Evolutionary conservation across 768 basidiomycete species (phyloP).

Genomic region (Hypsizygus marmoreus): DNA sequence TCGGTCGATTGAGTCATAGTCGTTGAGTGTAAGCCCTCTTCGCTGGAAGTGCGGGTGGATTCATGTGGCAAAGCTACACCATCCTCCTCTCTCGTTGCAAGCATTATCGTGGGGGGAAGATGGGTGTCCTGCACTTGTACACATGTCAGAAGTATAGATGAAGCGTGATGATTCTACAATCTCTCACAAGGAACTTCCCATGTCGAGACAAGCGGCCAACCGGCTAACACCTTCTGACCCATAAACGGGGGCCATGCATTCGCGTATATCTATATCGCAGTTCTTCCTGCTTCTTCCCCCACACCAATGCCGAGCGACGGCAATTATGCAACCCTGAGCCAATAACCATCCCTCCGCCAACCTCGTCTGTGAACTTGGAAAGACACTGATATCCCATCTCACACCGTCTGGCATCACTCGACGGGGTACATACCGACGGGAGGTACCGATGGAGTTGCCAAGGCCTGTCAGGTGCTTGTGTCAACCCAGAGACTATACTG

Average conservation of each 20-base stretch:
- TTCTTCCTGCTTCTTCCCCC: no score
- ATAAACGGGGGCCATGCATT: neutral
- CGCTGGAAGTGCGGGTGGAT: conserved; percentile 7
- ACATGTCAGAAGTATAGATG: conserved; percentile 23
- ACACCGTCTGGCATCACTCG: conserved; percentile 9
- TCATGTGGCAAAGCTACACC: conserved; percentile 7
- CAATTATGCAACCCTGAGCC: conserved; percentile 1
- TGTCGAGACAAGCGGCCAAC: conserved; percentile 16
- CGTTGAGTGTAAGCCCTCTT: conserved; percentile 9
- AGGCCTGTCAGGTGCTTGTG: conserved; percentile 4
- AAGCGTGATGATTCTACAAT: conserved; percentile 12
- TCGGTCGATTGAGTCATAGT: conserved; percentile 6
- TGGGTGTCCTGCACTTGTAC: conserved; percentile 12
- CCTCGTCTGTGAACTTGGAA: neutral
- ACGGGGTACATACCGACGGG: no score
- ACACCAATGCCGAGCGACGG: conserved; percentile 7
- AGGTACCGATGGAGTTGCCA: neutral
- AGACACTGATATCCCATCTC: conserved; percentile 5
- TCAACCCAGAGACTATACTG: no score
- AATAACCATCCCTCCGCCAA: neutral
- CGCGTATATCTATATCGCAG: conserved; percentile 4
- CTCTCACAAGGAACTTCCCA: conserved; percentile 21
- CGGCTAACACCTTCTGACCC: conserved; percentile 19
- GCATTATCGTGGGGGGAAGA: conserved; percentile 20
- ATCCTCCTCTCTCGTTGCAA: conserved; percentile 9